These are phyloP conservation scores for Tylopilus balloui DNA, from an alignment of 768 basidiomycete species.

Conservation along the genomic window DNA sequence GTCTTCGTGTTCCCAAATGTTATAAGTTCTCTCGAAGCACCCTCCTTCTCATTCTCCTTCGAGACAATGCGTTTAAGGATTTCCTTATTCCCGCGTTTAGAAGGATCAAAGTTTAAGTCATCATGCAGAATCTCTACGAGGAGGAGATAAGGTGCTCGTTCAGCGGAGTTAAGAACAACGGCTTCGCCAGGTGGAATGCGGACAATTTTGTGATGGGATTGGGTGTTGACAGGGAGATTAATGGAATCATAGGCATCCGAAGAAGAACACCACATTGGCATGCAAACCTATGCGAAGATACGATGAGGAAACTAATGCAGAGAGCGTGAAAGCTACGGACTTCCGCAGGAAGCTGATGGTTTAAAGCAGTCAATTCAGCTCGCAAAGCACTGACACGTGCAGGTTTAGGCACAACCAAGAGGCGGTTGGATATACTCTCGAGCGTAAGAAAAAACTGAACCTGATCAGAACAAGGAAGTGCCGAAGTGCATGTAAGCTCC, in stretches of 20 bases:
- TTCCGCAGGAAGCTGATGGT: slow-evolving; percentile 95
- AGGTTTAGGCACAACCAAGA: slow-evolving; percentile 88
- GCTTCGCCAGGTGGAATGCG: slow-evolving; percentile 97
- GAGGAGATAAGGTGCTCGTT: slow-evolving; percentile 90
- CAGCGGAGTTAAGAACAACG: slow-evolving; percentile 96
- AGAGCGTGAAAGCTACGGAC: slow-evolving; percentile 38
- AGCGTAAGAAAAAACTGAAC: slow-evolving; percentile 83
- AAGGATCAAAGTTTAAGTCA: slow-evolving; percentile 91
- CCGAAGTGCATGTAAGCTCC: background rate
- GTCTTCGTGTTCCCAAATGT: slow-evolving; percentile 34
- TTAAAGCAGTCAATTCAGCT: slow-evolving; percentile 91
- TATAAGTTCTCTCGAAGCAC: slow-evolving; percentile 53
- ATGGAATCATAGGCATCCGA: slow-evolving; percentile 50
- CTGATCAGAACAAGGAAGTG: slow-evolving; percentile 33
- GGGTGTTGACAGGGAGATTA: slow-evolving; percentile 31
- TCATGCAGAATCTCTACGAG: slow-evolving; percentile 86
- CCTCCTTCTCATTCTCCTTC: slow-evolving; percentile 59
- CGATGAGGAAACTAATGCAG: background rate
- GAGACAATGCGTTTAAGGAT: slow-evolving; percentile 70
- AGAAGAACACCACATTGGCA: slow-evolving; percentile 83
- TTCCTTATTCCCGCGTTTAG: slow-evolving; percentile 79
- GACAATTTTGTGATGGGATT: slow-evolving; percentile 90
- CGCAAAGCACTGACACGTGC: slow-evolving; percentile 94
- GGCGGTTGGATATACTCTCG: slow-evolving; percentile 88
- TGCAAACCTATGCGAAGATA: slow-evolving; percentile 56